These are phyloP conservation scores for Aleurites moluccanus DNA, from an alignment of 441 rosid genomes.

Conservation along the genomic window DNA sequence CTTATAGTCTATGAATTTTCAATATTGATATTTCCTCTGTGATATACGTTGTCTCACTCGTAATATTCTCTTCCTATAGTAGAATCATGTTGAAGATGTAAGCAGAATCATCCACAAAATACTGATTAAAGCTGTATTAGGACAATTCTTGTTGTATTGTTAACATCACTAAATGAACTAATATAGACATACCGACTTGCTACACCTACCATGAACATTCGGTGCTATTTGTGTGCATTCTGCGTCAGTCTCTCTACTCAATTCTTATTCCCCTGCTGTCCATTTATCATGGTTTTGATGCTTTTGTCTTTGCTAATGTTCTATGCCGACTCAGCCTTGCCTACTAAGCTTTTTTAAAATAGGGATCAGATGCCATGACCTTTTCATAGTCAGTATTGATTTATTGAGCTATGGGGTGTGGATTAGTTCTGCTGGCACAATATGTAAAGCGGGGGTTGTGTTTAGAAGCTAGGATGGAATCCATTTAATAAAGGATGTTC, in stretches of 20 bases:
- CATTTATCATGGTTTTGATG: neutral
- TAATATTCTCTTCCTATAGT: neutral
- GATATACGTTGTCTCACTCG: too few species aligned
- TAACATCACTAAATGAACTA: too few species aligned
- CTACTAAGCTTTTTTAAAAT: slow-evolving; percentile 7
- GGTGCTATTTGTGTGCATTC: too few species aligned
- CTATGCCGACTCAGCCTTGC: neutral
- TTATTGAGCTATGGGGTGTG: neutral
- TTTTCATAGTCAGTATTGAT: neutral
- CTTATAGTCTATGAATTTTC: too few species aligned
- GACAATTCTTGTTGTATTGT: too few species aligned
- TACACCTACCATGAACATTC: too few species aligned
- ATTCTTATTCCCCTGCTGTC: neutral
- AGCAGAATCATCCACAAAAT: neutral
- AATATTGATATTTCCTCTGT: neutral
- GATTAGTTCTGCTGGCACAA: neutral
- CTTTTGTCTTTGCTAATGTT: slow-evolving; percentile 2
- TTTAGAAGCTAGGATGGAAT: neutral
- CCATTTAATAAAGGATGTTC: neutral
- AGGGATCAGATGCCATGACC: slow-evolving; percentile 13
- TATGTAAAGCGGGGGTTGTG: too few species aligned
- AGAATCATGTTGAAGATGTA: neutral
- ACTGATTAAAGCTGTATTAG: neutral
- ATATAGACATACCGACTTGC: too few species aligned
- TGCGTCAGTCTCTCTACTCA: neutral